Conservation (phyloP, 2,329 filamentous ascomycete genomes). For the Botryotinia globosa region DNA sequence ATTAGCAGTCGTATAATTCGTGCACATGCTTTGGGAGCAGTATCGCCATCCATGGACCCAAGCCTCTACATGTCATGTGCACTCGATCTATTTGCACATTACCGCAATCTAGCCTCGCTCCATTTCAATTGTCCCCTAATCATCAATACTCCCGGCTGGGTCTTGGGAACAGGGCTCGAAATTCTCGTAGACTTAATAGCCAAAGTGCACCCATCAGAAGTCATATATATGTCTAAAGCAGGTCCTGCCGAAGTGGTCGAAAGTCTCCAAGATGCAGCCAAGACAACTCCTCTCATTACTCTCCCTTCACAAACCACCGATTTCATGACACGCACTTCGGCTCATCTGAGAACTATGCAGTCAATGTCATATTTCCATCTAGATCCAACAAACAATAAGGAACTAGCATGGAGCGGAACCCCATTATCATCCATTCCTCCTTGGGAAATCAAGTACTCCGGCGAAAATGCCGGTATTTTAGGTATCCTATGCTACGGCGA, state of each 20-base stretch:
- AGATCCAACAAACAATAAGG: conserved; percentile 28
- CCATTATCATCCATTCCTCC: conserved; percentile 58
- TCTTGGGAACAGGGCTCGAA: conserved; percentile 67
- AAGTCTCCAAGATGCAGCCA: conserved; percentile 45
- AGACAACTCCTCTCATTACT: conserved; percentile 44
- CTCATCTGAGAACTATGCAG: conserved; percentile 70
- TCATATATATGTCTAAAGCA: conserved; percentile 67
- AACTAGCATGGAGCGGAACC: conserved; percentile 47
- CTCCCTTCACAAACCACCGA: conserved; percentile 61
- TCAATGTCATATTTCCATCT: conserved; percentile 77
- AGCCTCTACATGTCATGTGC: conserved; percentile 65
- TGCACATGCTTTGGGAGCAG: conserved; percentile 64
- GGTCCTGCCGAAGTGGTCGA: conserved; percentile 58
- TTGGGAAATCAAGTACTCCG: conserved; percentile 60
- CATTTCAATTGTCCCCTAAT: conserved; percentile 55
- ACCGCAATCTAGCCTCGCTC: conserved; percentile 45
- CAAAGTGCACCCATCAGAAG: conserved; percentile 54
- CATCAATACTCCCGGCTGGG: conserved; percentile 74
- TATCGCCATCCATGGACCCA: conserved; percentile 63
- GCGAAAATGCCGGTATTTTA: conserved; percentile 51
- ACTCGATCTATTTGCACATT: conserved; percentile 59
- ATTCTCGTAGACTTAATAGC: conserved; percentile 58
- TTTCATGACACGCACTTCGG: conserved; percentile 56
- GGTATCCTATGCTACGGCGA: conserved; percentile 68
- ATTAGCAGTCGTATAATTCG: conserved; percentile 47